Base-by-base conservation (phyloP, 2,329 filamentous ascomycete genomes). In the Hymenoscyphus fraxineus region DNA sequence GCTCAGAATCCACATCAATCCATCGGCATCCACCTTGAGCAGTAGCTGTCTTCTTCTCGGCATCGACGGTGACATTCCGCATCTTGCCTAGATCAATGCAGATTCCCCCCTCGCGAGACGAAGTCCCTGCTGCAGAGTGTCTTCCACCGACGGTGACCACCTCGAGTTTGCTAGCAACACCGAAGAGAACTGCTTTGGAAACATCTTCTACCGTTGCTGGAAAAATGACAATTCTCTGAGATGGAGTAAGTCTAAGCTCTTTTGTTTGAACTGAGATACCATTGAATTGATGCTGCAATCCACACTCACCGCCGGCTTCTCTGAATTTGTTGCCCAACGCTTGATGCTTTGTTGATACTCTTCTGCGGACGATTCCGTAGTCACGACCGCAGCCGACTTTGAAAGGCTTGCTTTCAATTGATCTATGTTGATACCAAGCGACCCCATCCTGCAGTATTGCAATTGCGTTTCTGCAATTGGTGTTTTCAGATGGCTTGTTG, bases 11-110 rank as follows among this genome's bases (percentile, higher is more conserved):
- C 35, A 73, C 67, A 57, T 73, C 69, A 19, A n/a, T 32, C 71
- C 71, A 73, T 1, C 67, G 57, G 44, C 67, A 64, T 12, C 71
- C 70, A 1, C 70, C 71, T 60, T 68, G 59, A n/a, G 63, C 69
- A 1, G 61, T 66, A 13, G 70, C 59, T 16, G 62, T 69, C 55
- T 66, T 70, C 1, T 58, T 54, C 41, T 64, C 61, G 2, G 51
- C 12, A 60, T 68, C 61, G 12, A 72, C 66, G 19, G 51, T 61
- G 2, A 69, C 67, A 10, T 15, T 32, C 15, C 65, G 54, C 70
- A 73, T 69, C 19, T 65, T 60, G 1, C 64, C 67, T 1, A 73
- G 58, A 58, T 73, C 68, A 35, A 73, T 68, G 6, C 64, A 65
- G 9, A 73, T 51, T 6, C 69, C 69, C 6, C 68, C 68, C 38